Conservation (phyloP, 352 stramenopile species). For the Vaucheria bursata region DNA sequence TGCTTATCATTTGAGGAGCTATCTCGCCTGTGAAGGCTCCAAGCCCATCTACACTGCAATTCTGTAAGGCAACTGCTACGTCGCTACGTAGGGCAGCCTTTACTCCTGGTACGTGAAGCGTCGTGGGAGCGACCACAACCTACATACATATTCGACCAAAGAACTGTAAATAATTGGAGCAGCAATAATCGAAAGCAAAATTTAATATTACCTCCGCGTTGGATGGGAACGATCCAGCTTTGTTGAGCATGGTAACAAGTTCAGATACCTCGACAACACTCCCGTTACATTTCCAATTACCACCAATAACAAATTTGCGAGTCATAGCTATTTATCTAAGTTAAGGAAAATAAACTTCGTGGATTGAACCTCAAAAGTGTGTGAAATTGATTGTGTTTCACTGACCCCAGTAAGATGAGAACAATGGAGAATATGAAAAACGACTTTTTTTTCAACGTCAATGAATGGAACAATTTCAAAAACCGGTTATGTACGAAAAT, state of each 20-base stretch:
- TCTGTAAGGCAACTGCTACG: conserved; percentile 75
- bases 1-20: conserved; percentile 91
- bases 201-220: neutral
- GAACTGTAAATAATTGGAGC: neutral
- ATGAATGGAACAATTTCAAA: too few relatives aligned
- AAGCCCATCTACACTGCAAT: conserved; percentile 86
- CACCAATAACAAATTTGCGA: conserved; percentile 92
- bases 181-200: neutral
- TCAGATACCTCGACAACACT: conserved; percentile 61
- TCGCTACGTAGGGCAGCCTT: conserved; percentile 43
- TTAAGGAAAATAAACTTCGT: too few relatives aligned
- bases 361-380: too few relatives aligned
- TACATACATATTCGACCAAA: too few relatives aligned
- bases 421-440: too few relatives aligned
- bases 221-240: neutral
- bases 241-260: too few relatives aligned
- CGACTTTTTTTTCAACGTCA: too few relatives aligned
- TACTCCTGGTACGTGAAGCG: conserved; percentile 59
- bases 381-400: too few relatives aligned
- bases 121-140: conserved; percentile 76
- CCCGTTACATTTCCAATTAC: conserved; percentile 99
- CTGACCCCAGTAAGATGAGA: too few relatives aligned
- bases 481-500: too few relatives aligned
- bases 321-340: neutral
- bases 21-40: conserved; percentile 74